A percentile compares a stretch with the other conserved stretches of the same genome.
Evolutionary conservation across 768 basidiomycete species (phyloP).

Genomic region (Lactifluus subvellereus): DNA sequence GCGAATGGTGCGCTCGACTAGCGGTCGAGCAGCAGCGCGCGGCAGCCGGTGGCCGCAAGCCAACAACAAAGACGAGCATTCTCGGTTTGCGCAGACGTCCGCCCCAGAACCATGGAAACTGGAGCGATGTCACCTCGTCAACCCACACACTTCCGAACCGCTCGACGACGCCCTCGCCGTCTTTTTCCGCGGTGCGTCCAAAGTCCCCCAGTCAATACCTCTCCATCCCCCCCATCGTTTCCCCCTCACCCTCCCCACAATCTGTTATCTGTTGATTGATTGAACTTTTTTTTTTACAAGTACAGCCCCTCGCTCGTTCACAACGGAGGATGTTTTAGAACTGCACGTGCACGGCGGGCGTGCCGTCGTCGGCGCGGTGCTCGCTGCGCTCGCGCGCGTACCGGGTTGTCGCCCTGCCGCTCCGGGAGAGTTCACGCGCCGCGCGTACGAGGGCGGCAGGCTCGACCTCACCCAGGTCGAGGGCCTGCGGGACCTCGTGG

Average conservation of each 20-base stretch:
- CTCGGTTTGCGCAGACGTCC: neutral
- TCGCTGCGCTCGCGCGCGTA: slow-evolving; percentile 54
- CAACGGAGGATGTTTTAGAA: slow-evolving; percentile 76
- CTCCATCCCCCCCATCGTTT: neutral
- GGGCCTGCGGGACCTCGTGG: slow-evolving; percentile 78
- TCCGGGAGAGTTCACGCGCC: slow-evolving; percentile 84
- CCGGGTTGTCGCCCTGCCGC: slow-evolving; percentile 71
- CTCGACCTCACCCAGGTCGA: slow-evolving; percentile 88
- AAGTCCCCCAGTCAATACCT: neutral
- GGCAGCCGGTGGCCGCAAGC: slow-evolving; percentile 8
- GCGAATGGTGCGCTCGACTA: slow-evolving; percentile 43
- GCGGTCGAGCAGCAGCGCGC: neutral
- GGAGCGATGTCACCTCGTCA: slow-evolving; percentile 61
- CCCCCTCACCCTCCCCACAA: neutral
- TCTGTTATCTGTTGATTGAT: too few relatives aligned
- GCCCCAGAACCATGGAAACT: slow-evolving; percentile 59
- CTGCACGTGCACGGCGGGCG: slow-evolving; percentile 84
- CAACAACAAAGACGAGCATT: slow-evolving; percentile 17
- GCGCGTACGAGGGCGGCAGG: slow-evolving; percentile 74
- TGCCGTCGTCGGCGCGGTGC: slow-evolving; percentile 67
- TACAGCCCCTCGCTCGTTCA: slow-evolving; percentile 74
- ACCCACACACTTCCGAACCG: slow-evolving; percentile 52
- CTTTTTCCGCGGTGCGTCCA: slow-evolving; percentile 63
- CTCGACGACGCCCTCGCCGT: slow-evolving; percentile 80
- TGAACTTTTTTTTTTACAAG: neutral